Percentiles rank a stretch among this genome's conserved stretches.
These are phyloP conservation scores for Neurospora sp. DNA, from an alignment of 495 filamentous ascomycete genomes.

Conservation along the genomic window DNA sequence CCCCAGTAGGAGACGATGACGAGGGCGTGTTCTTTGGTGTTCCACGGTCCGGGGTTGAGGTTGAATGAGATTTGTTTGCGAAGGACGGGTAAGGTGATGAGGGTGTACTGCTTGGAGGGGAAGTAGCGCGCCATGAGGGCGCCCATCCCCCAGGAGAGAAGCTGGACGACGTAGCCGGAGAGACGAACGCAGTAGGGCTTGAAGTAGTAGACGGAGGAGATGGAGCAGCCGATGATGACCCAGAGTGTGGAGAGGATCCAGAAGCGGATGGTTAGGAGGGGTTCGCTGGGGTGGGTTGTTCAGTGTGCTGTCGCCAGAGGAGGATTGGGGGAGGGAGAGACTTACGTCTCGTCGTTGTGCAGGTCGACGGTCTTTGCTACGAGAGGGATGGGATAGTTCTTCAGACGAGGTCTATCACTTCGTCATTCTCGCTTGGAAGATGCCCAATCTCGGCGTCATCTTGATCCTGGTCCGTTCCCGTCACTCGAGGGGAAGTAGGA, in stretches of 20 bases:
- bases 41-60: not conserved
- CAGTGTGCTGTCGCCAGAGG: too few relatives aligned
- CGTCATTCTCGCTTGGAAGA: conserved; percentile 5
- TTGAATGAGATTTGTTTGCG: not conserved
- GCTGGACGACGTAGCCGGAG: not conserved
- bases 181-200: not conserved
- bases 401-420: conserved; percentile 9
- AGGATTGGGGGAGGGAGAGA: too few relatives aligned
- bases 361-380: conserved; percentile 9
- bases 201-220: not conserved
- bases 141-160: not conserved
- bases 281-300: not conserved
- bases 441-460: conserved; percentile 4
- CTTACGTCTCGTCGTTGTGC: conserved; percentile 2
- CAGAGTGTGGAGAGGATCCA: not conserved
- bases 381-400: conserved; percentile 10
- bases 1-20: not conserved
- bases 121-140: not conserved
- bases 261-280: not conserved
- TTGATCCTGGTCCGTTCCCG: not conserved
- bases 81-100: not conserved
- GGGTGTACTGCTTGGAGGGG: not conserved
- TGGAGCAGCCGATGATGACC: not conserved
- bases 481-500: not conserved
- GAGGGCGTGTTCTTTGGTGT: not conserved